Percentiles rank a stretch among this genome's conserved stretches.
Conservation (phyloP, 2,329 filamentous ascomycete genomes). For the Plenodomus biglobosus region DNA sequence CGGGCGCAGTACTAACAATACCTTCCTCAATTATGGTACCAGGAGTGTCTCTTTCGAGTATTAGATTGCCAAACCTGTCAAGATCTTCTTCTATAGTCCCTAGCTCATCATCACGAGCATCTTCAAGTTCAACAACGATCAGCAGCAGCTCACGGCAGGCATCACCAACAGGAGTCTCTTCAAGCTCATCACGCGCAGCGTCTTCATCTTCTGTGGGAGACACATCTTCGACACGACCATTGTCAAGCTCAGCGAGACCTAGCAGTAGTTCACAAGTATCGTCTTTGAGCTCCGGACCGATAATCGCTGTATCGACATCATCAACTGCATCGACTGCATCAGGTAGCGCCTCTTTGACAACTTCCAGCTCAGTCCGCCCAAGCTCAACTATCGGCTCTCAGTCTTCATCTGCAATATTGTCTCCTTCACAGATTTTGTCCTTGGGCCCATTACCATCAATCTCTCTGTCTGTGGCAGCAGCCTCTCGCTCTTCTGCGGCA, state of each 20-base stretch:
- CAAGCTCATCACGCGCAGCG: too few species aligned
- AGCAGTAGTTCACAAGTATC: neutral
- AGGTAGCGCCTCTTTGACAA: too few species aligned
- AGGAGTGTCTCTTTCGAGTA: neutral
- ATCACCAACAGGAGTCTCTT: neutral
- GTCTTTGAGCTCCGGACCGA: too few species aligned
- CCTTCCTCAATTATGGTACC: neutral
- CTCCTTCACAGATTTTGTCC: too few species aligned
- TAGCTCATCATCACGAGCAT: neutral
- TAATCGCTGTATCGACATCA: neutral
- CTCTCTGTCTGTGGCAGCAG: too few species aligned
- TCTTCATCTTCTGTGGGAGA: neutral
- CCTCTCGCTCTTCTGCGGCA: too few species aligned
- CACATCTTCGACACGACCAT: neutral
- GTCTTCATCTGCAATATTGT: too few species aligned
- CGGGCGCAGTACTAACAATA: neutral
- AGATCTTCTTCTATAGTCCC: neutral
- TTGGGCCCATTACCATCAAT: too few species aligned
- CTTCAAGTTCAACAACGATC: neutral
- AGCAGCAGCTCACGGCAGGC: neutral
- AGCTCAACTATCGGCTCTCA: too few species aligned
- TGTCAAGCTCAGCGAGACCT: neutral
- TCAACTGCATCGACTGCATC: too few species aligned
- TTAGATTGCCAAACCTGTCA: neutral
- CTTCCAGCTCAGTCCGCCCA: too few species aligned